Conservation (phyloP, 2,329 filamentous ascomycete species). For the Botrytis galanthina region DNA sequence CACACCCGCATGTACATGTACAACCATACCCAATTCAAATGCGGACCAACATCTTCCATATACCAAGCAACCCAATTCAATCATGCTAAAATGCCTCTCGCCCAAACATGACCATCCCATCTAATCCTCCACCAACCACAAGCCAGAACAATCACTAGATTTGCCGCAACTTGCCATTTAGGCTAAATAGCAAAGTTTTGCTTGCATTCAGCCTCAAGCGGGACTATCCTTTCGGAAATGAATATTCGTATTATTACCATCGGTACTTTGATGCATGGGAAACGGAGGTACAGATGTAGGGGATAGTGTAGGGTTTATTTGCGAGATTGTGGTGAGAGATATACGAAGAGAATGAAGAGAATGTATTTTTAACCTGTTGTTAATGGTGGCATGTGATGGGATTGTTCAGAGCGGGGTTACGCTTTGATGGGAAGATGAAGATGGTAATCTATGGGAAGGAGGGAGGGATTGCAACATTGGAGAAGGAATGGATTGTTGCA, state of each 20-base stretch:
- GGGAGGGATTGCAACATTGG: background rate
- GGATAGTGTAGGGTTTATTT: background rate
- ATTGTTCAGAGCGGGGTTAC: background rate
- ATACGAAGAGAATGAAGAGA: background rate
- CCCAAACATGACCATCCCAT: background rate
- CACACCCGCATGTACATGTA: background rate
- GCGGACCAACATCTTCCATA: background rate
- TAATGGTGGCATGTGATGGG: background rate
- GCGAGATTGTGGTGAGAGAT: background rate
- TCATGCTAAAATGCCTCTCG: background rate
- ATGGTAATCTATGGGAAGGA: too few relatives aligned
- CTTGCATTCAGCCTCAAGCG: conserved; percentile 4
- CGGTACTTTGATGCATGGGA: background rate
- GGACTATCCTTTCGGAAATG: background rate
- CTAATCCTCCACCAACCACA: background rate
- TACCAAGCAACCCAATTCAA: background rate
- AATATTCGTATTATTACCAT: background rate
- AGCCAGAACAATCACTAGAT: background rate
- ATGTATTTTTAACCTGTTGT: background rate
- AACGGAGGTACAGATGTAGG: background rate
- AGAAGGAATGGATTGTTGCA: background rate
- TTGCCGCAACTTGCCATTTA: background rate
- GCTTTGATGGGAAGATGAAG: background rate
- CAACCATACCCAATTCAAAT: background rate
- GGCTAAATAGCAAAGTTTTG: background rate